A percentile compares a stretch with the other conserved stretches of the same genome.
Evolutionary conservation across 139 green algal species (phyloP).

Genomic region (Micractinium sp.): DNA sequence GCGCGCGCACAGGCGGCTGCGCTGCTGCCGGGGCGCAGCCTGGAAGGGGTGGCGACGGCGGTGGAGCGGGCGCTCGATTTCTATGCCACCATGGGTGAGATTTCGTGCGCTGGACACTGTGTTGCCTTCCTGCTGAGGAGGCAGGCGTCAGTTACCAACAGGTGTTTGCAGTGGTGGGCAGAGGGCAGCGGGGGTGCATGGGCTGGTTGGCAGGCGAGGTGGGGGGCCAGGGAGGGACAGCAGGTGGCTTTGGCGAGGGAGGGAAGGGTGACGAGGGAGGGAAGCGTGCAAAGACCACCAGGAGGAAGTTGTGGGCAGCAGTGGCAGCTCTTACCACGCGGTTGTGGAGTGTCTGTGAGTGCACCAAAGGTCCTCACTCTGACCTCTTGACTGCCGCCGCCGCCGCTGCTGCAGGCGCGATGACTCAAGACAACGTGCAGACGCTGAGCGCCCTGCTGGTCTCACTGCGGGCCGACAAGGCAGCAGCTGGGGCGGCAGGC

Average conservation of each 20-base stretch:
- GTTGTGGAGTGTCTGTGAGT: neutral
- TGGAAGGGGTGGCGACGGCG: constrained; percentile 50
- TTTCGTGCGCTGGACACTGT: neutral
- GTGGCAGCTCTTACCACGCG: neutral
- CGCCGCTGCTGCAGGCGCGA: constrained; percentile 22
- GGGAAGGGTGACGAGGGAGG: too few relatives aligned
- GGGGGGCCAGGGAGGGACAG: too few relatives aligned
- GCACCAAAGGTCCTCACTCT: neutral
- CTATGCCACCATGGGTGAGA: constrained; percentile 53
- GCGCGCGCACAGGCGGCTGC: constrained; percentile 22
- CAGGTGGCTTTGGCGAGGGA: too few relatives aligned
- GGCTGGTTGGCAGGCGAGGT: neutral
- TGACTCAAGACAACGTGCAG: constrained; percentile 39
- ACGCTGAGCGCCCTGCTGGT: constrained; percentile 36
- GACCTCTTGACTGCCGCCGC: neutral
- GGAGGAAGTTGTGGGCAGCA: neutral
- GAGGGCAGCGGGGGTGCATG: too few relatives aligned
- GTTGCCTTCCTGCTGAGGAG: too few relatives aligned
- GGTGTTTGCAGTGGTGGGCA: neutral
- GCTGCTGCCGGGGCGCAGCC: constrained; percentile 49
- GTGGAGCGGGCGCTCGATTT: constrained; percentile 70
- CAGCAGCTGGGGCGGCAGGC: neutral
- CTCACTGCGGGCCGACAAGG: constrained; percentile 10
- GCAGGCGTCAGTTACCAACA: too few relatives aligned
- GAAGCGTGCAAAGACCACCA: neutral